These are phyloP conservation scores for Cerrena zonata DNA, from an alignment of 1,284 basidiomycete species.

Conservation along the genomic window DNA sequence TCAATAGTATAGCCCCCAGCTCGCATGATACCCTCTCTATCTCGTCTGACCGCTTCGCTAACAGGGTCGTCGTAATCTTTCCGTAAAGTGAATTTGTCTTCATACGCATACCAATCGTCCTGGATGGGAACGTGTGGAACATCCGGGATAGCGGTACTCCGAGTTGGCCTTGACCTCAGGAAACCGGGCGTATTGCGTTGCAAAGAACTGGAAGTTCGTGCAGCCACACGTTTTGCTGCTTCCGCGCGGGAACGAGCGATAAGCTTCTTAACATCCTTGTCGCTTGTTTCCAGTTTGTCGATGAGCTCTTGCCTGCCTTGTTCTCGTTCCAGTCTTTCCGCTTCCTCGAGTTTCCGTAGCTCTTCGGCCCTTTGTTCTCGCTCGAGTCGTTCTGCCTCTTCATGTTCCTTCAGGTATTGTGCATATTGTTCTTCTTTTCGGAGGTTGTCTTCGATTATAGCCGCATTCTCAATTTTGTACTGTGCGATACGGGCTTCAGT, in stretches of 20 bases:
- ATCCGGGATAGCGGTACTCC: constrained; percentile 60
- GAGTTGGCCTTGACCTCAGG: constrained; percentile 51
- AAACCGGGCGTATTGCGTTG: constrained; percentile 47
- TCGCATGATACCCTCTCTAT: constrained; percentile 74
- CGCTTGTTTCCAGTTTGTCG: constrained; percentile 70
- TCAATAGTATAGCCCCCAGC: constrained; percentile 80
- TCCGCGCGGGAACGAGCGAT: constrained; percentile 67
- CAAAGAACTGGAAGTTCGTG: constrained; percentile 39
- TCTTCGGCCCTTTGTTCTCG: constrained; percentile 68
- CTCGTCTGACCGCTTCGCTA: constrained; percentile 70
- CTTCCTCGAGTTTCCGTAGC: constrained; percentile 63
- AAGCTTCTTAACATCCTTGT: constrained; percentile 62
- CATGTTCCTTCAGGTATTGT: constrained; percentile 64
- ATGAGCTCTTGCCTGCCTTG: constrained; percentile 70
- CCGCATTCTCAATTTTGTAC: constrained; percentile 78
- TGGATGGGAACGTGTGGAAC: constrained; percentile 70
- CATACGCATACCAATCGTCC: constrained; percentile 71
- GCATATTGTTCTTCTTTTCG: constrained; percentile 73
- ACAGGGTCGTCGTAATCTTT: constrained; percentile 62
- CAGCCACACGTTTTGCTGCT: constrained; percentile 51
- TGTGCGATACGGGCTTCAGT: constrained; percentile 81
- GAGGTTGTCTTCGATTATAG: constrained; percentile 72
- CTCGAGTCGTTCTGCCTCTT: constrained; percentile 67
- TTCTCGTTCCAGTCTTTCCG: constrained; percentile 73
- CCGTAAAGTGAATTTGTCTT: constrained; percentile 56